Evolutionary conservation across 23 red algal species (phyloP), one percentile per base, ranked within the genome.

Genomic region (Rhodosorus marinus): DNA sequence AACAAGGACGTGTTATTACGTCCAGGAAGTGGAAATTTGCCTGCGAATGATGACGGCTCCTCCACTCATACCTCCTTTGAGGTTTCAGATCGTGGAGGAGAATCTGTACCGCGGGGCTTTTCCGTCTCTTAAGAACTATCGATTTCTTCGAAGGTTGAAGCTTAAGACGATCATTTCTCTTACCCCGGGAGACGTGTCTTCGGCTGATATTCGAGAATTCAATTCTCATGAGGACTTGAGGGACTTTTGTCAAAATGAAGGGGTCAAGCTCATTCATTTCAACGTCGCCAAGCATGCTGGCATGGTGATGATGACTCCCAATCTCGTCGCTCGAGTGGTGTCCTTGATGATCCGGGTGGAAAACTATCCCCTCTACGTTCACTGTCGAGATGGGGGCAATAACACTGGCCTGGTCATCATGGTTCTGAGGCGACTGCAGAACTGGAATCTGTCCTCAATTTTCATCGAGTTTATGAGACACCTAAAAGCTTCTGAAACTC

Each of bases 341-440:
- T 55, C 56, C 26, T 19, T 31, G 6, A 28, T 98, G 23, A 38
- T 83, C 33, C 52, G 76, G 25, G 20, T 49, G 0, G 20, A 19
- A 19, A 74, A 62, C 22, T 60, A 74, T 21, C 90, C 90, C 1
- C 38, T 85, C 4, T 85, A 70, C 28, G 29, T 98, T 29, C 90
- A 98, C 64, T 98, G 90, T 54, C 72, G 80, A 7, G 90, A 98
- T 52, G 90, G 90, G 17, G 79, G 70, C 4, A 74, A 98, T 50
- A 98, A 98, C 66, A 98, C 90, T 27, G 90, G 90, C 3, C 59
- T 84, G 4, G 72, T 98, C 19, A 41, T 98, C 26, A 85, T 85
- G 90, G 76, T 72, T 52, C 66, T 98, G 5, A 48, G 90, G 15
- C 74, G 80, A 24, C 75, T 98, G 20, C 90, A 98, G 53, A 74